phyloP scores from a whole-genome alignment of 1,139 yeast species.

The Geotrichum australiense region DNA sequence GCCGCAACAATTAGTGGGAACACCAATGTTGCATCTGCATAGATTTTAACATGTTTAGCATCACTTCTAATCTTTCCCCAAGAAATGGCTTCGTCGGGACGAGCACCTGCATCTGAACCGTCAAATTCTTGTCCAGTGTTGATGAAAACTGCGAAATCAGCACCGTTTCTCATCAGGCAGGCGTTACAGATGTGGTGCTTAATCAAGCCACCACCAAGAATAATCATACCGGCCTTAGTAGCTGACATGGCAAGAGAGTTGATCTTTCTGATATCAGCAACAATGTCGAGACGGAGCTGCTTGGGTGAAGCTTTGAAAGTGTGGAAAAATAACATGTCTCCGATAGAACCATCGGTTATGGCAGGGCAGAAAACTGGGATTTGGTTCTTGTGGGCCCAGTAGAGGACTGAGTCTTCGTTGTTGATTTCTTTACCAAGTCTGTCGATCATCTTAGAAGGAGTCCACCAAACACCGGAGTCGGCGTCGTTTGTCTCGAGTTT shows the following conservation, averaged over 20 bases:
- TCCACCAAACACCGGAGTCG: conserved; percentile 61
- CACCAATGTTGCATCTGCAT: conserved; percentile 93
- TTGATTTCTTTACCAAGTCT: conserved; percentile 92
- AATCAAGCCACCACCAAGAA: conserved; percentile 92
- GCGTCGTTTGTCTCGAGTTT: conserved; percentile 50
- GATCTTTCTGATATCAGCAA: conserved; percentile 83
- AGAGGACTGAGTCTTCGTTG: conserved; percentile 86
- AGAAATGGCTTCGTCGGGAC: conserved; percentile 97
- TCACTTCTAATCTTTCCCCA: conserved; percentile 99
- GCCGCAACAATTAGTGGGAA: conserved; percentile 97
- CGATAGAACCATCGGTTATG: conserved; percentile 94
- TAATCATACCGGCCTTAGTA: conserved; percentile 89
- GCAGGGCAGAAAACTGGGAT: conserved; percentile 98
- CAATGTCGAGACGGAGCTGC: conserved; percentile 84
- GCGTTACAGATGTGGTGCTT: conserved; percentile 98
- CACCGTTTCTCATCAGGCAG: conserved; percentile 98
- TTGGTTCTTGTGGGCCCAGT: conserved; percentile 96
- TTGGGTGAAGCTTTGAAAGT: conserved; percentile 90
- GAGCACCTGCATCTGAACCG: conserved; percentile 98
- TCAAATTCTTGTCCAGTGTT: conserved; percentile 99
- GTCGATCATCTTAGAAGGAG: conserved; percentile 88
- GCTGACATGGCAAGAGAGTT: conserved; percentile 96
- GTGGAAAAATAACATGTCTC: conserved; percentile 98
- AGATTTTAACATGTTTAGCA: conserved; percentile 84
- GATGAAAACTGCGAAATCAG: conserved; percentile 93